These are phyloP conservation scores for Sugiyamaella neomexicana DNA, from an alignment of 1,139 yeast species.

Conservation along the genomic window DNA sequence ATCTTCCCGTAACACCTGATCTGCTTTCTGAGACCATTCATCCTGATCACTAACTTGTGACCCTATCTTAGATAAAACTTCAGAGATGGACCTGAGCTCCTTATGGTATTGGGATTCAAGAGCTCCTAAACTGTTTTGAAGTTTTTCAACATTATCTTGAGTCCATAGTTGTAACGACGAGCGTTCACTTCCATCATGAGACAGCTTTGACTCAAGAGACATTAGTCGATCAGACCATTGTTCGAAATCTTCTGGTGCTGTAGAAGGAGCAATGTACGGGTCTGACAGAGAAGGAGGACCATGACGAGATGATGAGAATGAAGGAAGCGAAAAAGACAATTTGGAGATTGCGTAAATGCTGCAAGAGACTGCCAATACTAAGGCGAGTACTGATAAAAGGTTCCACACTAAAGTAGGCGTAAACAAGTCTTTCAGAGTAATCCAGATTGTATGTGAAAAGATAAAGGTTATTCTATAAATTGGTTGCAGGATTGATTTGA, in stretches of 20 bases:
- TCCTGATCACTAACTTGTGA: constrained; percentile 12
- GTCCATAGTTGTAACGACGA: constrained; percentile 21
- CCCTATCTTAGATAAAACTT: constrained; percentile 12
- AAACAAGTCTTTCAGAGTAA: constrained; percentile 3
- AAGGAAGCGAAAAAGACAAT: neutral
- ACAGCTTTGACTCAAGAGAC: constrained; percentile 25
- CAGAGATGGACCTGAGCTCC: constrained; percentile 16
- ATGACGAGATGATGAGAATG: constrained; percentile 5
- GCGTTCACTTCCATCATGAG: constrained; percentile 8
- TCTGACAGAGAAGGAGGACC: constrained; percentile 4
- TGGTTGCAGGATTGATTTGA: constrained; percentile 6
- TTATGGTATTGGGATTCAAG: constrained; percentile 21
- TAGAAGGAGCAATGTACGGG: constrained; percentile 19
- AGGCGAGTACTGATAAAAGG: neutral
- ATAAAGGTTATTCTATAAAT: constrained; percentile 13
- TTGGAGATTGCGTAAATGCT: neutral
- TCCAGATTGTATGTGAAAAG: constrained; percentile 12
- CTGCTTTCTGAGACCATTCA: constrained; percentile 20
- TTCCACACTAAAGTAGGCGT: neutral
- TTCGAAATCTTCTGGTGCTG: constrained; percentile 25
- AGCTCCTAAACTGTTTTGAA: constrained; percentile 14
- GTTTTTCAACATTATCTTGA: constrained; percentile 18
- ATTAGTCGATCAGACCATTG: constrained; percentile 24
- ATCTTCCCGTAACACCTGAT: constrained; percentile 13
- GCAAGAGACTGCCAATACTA: neutral